Evolutionary conservation across 164 flowering plant genomes (phyloP).

Genomic region (Amborella trichopoda): DNA sequence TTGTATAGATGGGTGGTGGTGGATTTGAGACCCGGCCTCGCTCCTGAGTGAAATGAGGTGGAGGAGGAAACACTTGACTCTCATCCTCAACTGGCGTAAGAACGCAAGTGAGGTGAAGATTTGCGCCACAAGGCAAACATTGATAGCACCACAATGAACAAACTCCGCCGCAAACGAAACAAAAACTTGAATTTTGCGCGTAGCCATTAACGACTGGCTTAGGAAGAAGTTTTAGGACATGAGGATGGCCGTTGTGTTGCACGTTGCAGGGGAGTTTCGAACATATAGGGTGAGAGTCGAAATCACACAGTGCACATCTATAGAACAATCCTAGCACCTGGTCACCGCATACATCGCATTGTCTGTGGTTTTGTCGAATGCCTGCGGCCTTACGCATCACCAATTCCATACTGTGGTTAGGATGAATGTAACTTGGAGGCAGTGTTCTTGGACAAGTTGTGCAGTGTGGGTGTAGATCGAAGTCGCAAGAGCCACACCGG

Average conservation of each 20-base stretch:
- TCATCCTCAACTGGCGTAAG: not conserved
- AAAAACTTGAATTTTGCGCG: no score
- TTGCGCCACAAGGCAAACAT: conserved; percentile 4
- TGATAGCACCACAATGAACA: conserved; percentile 4
- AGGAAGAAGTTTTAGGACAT: not conserved
- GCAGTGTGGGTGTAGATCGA: conserved; percentile 17
- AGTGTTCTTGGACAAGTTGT: conserved; percentile 10
- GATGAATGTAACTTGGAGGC: conserved; percentile 15
- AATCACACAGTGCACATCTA: not conserved
- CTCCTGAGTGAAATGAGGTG: not conserved
- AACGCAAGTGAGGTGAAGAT: conserved; percentile 5
- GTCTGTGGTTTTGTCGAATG: not conserved
- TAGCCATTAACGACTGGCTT: no score
- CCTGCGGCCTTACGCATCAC: conserved; percentile 2
- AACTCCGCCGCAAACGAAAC: not conserved
- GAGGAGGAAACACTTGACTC: not conserved
- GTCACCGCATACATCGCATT: conserved; percentile 11
- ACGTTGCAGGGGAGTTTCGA: not conserved
- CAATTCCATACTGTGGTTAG: conserved; percentile 9
- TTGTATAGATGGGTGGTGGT: not conserved
- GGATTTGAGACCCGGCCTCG: not conserved
- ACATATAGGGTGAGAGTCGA: conserved; percentile 3
- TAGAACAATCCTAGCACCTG: conserved; percentile 6
- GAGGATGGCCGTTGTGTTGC: not conserved
- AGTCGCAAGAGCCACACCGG: conserved; percentile 10